A percentile compares a stretch with the other conserved stretches of the same genome.
These are phyloP conservation scores for Cystobasidium sp. DNA, from an alignment of 1,284 basidiomycete species.

Conservation along the genomic window DNA sequence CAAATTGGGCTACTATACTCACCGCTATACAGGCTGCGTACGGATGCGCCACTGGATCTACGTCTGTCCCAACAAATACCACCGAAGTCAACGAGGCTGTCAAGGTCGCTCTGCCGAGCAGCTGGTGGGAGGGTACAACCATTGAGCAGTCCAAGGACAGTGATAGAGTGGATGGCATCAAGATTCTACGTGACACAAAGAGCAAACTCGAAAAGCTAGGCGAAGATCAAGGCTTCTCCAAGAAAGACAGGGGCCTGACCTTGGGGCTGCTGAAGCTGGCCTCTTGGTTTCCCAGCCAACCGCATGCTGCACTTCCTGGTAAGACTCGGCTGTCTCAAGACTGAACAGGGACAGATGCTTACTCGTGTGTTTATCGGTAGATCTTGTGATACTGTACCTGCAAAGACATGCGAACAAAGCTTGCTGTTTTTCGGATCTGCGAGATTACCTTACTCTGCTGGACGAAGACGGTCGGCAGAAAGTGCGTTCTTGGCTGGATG, in stretches of 20 bases:
- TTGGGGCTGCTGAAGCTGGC: constrained; percentile 74
- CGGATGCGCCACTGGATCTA: constrained; percentile 19
- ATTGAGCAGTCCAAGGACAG: background rate
- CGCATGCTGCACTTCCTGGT: constrained; percentile 24
- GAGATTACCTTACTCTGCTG: constrained; percentile 65
- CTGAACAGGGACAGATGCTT: constrained; percentile 28
- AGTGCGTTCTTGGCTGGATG: constrained; percentile 1
- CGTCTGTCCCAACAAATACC: background rate
- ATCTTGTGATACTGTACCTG: constrained; percentile 66
- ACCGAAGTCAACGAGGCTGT: constrained; percentile 30
- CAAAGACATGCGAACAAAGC: constrained; percentile 74
- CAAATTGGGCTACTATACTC: constrained; percentile 82
- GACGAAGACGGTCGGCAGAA: constrained; percentile 54
- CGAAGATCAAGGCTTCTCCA: constrained; percentile 64
- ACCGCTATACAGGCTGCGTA: constrained; percentile 72
- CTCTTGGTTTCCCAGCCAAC: background rate
- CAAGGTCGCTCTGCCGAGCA: constrained; percentile 45
- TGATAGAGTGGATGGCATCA: background rate
- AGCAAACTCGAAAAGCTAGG: constrained; percentile 66
- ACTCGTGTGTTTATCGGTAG: constrained; percentile 56
- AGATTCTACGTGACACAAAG: constrained; percentile 60
- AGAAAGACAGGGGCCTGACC: constrained; percentile 70
- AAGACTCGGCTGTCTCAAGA: constrained; percentile 24
- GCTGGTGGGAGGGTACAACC: constrained; percentile 49
- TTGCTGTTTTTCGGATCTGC: constrained; percentile 82